Conservation (phyloP, 768 basidiomycete genomes). For the Coprinopsis sp. region DNA sequence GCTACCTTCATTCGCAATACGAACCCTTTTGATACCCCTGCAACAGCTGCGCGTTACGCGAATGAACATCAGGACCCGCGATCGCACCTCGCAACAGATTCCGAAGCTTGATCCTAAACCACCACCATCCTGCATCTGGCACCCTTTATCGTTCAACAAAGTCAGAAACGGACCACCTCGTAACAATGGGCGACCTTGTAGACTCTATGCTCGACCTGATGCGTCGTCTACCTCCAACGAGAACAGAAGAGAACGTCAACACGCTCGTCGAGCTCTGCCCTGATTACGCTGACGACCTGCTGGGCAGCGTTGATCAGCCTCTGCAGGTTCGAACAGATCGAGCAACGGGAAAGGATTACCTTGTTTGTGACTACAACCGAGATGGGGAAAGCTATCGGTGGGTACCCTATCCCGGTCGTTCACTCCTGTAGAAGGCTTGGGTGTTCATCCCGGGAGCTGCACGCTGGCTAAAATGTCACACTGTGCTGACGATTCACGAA, state of each 20-base stretch:
- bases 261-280: slow-evolving; percentile 80
- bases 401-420: no score
- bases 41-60: no score
- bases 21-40: no score
- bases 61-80: no score
- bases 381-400: slow-evolving; percentile 90
- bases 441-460: no score
- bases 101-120: background rate
- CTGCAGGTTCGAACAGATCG: slow-evolving; percentile 77
- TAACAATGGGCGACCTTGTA: slow-evolving; percentile 66
- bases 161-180: background rate
- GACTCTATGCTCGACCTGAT: slow-evolving; percentile 95
- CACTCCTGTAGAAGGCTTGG: no score
- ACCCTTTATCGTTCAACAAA: background rate
- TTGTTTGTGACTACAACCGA: slow-evolving; percentile 90
- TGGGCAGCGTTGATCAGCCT: slow-evolving; percentile 94
- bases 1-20: no score
- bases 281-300: slow-evolving; percentile 91
- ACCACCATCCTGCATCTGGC: background rate
- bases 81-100: no score
- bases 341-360: slow-evolving; percentile 80
- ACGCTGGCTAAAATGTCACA: no score
- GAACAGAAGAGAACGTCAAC: slow-evolving; percentile 82
- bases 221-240: slow-evolving; percentile 90
- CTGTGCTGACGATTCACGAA: no score